Conservation (phyloP, 192 early-diverging fungal species). For the Fimicolochytrium jonesii region DNA sequence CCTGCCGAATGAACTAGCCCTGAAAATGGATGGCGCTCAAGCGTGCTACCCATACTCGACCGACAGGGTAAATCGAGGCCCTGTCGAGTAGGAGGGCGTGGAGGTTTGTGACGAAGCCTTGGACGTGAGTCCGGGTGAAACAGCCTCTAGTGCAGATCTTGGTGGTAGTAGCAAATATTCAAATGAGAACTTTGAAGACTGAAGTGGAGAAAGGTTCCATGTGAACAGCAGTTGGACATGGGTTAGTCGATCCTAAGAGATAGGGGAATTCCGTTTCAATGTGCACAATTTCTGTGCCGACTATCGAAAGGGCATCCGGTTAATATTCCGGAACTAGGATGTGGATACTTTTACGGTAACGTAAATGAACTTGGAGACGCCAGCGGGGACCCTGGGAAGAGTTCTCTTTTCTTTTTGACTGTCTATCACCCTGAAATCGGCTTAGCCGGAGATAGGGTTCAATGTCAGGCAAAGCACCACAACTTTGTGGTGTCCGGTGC, state of each 20-base stretch:
- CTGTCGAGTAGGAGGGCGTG: conserved; percentile 68
- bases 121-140: conserved; percentile 61
- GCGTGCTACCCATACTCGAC: conserved; percentile 71
- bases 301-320: conserved; percentile 77
- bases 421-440: no score
- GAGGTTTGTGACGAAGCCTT: conserved; percentile 56
- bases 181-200: conserved; percentile 81
- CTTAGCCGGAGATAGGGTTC: no score
- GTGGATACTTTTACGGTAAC: conserved; percentile 62
- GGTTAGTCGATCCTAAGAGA: conserved; percentile 77
- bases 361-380: conserved; percentile 67
- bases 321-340: conserved; percentile 73
- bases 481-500: conserved; percentile 57
- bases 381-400: conserved; percentile 60
- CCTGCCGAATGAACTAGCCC: conserved; percentile 63
- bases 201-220: conserved; percentile 79
- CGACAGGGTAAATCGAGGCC: conserved; percentile 51
- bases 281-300: conserved; percentile 31
- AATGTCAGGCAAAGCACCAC: no score
- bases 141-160: conserved; percentile 62
- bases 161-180: conserved; percentile 79
- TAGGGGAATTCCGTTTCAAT: conserved; percentile 53
- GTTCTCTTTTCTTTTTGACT: no score
- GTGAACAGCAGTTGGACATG: conserved; percentile 67
- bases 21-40: conserved; percentile 79